phyloP scores from a whole-genome alignment of 352 stramenopile species.

The Pythium brachiatum region DNA sequence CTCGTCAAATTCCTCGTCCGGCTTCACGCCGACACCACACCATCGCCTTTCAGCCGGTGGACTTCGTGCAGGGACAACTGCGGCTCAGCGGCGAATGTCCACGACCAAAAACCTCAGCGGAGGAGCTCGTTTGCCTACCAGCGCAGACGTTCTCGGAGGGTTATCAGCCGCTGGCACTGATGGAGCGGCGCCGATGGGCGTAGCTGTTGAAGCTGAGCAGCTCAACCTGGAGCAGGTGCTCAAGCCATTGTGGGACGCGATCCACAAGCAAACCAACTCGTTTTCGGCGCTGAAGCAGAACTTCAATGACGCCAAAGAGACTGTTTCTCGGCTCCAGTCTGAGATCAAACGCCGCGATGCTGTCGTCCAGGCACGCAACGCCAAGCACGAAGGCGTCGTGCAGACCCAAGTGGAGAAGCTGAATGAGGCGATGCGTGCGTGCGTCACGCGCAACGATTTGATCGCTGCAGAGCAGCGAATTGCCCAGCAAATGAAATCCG shows the following conservation, averaged over 20 bases:
- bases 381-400: constrained; percentile 68
- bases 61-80: not conserved
- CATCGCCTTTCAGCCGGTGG: constrained; percentile 51
- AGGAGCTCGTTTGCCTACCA: not conserved
- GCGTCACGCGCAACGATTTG: constrained; percentile 75
- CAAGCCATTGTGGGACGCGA: constrained; percentile 72
- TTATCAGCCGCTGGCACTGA: constrained; percentile 19
- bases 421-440: constrained; percentile 67
- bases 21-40: constrained; percentile 49
- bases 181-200: constrained; percentile 20
- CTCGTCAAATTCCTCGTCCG: not conserved
- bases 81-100: constrained; percentile 5
- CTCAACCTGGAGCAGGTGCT: constrained; percentile 36
- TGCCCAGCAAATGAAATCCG: constrained; percentile 67
- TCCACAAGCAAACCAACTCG: constrained; percentile 77
- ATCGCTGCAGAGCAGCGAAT: constrained; percentile 75
- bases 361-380: constrained; percentile 71
- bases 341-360: constrained; percentile 84
- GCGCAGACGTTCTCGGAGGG: no score
- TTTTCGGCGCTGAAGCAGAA: constrained; percentile 55
- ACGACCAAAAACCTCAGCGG: constrained; percentile 6
- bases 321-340: constrained; percentile 59
- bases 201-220: constrained; percentile 18
- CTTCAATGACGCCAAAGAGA: constrained; percentile 76
- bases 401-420: constrained; percentile 79